A percentile compares a stretch with the other conserved stretches of the same genome.
Evolutionary conservation across 768 basidiomycete genomes (phyloP).

Genomic region (Collybia sordida): DNA sequence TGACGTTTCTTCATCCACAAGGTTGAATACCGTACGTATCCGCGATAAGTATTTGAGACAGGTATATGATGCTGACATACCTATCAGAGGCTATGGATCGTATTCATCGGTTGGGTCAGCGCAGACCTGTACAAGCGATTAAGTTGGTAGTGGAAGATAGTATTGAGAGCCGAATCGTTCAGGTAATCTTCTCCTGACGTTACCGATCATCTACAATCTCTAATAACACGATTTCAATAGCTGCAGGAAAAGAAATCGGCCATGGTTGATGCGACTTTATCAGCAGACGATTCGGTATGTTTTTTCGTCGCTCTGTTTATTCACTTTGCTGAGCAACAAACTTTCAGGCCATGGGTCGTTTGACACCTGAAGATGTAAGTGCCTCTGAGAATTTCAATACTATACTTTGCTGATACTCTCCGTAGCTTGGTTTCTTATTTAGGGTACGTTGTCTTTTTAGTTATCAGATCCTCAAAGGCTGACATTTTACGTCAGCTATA

Average conservation of each 20-base stretch:
- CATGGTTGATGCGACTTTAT: constrained; percentile 89
- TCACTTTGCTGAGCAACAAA: neutral
- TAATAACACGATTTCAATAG: constrained; percentile 25
- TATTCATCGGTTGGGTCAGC: constrained; percentile 95
- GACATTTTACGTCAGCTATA: too few species aligned
- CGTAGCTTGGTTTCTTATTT: constrained; percentile 57
- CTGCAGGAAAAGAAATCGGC: constrained; percentile 97
- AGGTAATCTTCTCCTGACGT: constrained; percentile 41
- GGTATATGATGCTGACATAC: too few species aligned
- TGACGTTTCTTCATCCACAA: constrained; percentile 17
- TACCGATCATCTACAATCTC: too few species aligned
- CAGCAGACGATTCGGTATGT: constrained; percentile 72
- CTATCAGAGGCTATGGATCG: constrained; percentile 91
- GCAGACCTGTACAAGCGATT: constrained; percentile 88
- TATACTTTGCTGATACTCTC: constrained; percentile 9
- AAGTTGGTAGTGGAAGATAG: constrained; percentile 95
- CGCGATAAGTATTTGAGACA: too few species aligned
- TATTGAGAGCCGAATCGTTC: constrained; percentile 93
- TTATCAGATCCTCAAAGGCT: neutral
- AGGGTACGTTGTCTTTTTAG: constrained; percentile 35
- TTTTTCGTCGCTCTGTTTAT: neutral
- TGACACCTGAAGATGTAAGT: constrained; percentile 82
- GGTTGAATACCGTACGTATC: constrained; percentile 76
- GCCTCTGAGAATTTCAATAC: neutral
- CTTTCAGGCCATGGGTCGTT: constrained; percentile 82